Evolutionary conservation across 2,329 filamentous ascomycete genomes (phyloP), one percentile per base, ranked within the genome.

Genomic region (Penicillium sp.): DNA sequence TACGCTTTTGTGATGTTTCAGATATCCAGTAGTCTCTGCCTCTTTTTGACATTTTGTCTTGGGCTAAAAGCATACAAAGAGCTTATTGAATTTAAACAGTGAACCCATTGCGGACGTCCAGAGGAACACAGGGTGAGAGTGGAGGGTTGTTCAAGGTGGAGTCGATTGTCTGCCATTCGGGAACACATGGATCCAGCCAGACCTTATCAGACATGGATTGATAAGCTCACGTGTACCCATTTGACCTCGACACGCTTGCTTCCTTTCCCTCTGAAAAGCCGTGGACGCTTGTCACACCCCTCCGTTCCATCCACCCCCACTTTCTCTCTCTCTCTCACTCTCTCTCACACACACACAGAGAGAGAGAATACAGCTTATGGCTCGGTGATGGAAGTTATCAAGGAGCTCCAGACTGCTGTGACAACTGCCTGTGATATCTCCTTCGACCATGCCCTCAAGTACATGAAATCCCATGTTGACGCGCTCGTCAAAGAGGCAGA

Each of bases 1-100:
- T 62, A 54, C 79, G 74, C 69, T 86, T 86, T 10, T 71, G 60
- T 19, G 62, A 70, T 19, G 48, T 40, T 38, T 56, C 53, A 11
- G 44, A 35, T 4, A 50, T 50, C 7, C 51, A 53, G 42, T 60
- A 53, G 32, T 64, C 59, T 46, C 65, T 59, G 44, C 47, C 51
- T 56, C 71, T 69, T 58, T 75, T 74, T 13, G 65, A 55, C 71
- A 74, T 73, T n/a, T 53, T 68, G 56, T 18, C 16, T 45, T 7
- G 6, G 26, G 14, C 7, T 23, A 29, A 45, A 10, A 19, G 5
- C 2, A 27, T 34, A 13, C 5, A 7, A 40, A 9, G 9, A 23
- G 26, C 14, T 35, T 42, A 50, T 16, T 18, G 8, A 5, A 27
- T 19, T 16, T 14, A 30, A 27, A 9, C 3, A 7, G n/a, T 19